A percentile compares a stretch with the other conserved stretches of the same genome.
Evolutionary conservation across 768 basidiomycete species (phyloP).

Genomic region (Hydnomerulius pinastri): DNA sequence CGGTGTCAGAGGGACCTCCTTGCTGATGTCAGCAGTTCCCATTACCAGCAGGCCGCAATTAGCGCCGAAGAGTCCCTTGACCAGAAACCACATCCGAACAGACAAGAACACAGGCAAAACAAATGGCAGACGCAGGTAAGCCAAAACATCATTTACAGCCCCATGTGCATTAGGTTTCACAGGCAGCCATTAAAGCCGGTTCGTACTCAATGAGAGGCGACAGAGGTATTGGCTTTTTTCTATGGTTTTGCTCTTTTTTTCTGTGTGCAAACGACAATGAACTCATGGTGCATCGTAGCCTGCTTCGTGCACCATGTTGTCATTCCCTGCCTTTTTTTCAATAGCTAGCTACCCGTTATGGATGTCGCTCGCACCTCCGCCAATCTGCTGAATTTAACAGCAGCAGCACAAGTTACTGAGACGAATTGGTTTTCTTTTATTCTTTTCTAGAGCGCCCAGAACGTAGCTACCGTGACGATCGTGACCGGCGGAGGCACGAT

Average conservation of each 20-base stretch:
- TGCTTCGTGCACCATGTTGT: constrained; percentile 46
- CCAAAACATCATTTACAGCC: constrained; percentile 15
- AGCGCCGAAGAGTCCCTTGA: constrained; percentile 3
- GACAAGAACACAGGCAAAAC: constrained; percentile 18
- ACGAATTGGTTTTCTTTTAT: constrained; percentile 44
- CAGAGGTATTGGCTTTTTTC: constrained; percentile 36
- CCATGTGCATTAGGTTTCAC: constrained; percentile 27
- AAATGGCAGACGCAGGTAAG: constrained; percentile 62
- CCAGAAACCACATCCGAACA: constrained; percentile 26
- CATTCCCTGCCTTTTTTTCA: constrained; percentile 31
- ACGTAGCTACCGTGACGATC: constrained; percentile 65
- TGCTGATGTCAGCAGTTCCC: constrained; percentile 28
- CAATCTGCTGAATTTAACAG: constrained; percentile 43
- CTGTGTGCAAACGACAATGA: constrained; percentile 48
- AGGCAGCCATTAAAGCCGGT: constrained; percentile 28
- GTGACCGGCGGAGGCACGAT: constrained; percentile 66
- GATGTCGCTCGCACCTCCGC: constrained; percentile 40
- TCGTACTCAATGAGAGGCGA: constrained; percentile 34
- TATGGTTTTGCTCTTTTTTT: constrained; percentile 38
- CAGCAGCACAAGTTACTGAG: constrained; percentile 54
- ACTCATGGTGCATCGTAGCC: constrained; percentile 62
- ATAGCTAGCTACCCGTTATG: constrained; percentile 66
- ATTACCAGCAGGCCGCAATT: constrained; percentile 17
- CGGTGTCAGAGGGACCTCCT: constrained; percentile 22
- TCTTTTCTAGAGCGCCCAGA: constrained; percentile 45